A percentile compares a stretch with the other conserved stretches of the same genome.
Evolutionary conservation across 306 rosid genomes (phyloP).

Genomic region (Sindora glabra): DNA sequence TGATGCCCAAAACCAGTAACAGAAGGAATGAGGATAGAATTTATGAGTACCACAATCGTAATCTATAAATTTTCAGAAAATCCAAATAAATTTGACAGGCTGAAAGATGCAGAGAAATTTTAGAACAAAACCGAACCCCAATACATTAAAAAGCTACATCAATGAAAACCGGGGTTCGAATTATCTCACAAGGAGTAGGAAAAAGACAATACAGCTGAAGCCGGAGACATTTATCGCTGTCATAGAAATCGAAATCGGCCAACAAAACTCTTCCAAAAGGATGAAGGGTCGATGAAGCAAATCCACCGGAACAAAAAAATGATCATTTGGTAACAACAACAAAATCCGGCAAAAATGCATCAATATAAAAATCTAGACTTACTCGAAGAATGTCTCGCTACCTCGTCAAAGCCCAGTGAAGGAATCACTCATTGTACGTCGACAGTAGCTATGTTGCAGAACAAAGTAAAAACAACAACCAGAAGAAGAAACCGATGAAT

Average conservation of each 20-base stretch:
- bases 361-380: too few relatives aligned
- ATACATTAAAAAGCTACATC: background rate
- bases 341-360: too few relatives aligned
- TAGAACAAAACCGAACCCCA: background rate
- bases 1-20: background rate
- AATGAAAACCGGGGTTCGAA: background rate
- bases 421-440: conserved; percentile 19
- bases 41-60: background rate
- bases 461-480: background rate
- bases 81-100: too few relatives aligned
- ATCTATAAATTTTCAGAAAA: too few relatives aligned
- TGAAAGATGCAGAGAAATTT: too few relatives aligned
- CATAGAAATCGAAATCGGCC: background rate
- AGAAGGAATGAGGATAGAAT: background rate
- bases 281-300: background rate
- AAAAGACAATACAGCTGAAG: background rate
- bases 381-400: too few relatives aligned
- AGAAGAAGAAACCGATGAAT: conserved; percentile 21
- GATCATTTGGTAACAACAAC: too few relatives aligned
- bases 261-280: too few relatives aligned
- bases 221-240: background rate
- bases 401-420: background rate
- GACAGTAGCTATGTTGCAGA: conserved; percentile 3
- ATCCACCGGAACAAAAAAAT: background rate
- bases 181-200: background rate